Percentiles rank a stretch among this genome's conserved stretches.
These are phyloP conservation scores for Panaeolus cyanescens DNA, from an alignment of 768 basidiomycete genomes.

Conservation along the genomic window DNA sequence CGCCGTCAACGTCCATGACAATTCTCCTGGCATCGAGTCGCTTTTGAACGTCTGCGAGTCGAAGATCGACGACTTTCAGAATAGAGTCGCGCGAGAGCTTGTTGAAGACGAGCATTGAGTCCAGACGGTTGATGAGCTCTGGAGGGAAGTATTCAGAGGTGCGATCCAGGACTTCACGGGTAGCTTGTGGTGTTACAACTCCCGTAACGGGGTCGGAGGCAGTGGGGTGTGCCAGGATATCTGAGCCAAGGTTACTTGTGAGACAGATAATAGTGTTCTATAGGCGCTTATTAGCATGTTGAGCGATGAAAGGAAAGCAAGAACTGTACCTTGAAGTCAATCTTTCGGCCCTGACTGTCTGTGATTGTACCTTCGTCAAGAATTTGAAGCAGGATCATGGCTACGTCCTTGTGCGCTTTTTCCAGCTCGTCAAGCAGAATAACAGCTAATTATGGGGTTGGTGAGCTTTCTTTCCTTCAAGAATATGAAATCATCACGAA, in stretches of 20 bases:
- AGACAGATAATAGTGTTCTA: slow-evolving; percentile 91
- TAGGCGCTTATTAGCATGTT: background rate
- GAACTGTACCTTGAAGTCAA: slow-evolving; percentile 78
- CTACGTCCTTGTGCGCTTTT: slow-evolving; percentile 94
- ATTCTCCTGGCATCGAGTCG: slow-evolving; percentile 69
- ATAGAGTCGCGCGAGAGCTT: slow-evolving; percentile 78
- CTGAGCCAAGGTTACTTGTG: slow-evolving; percentile 83
- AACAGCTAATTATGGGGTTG: slow-evolving; percentile 52
- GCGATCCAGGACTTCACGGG: slow-evolving; percentile 68
- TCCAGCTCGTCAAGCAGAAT: slow-evolving; percentile 87
- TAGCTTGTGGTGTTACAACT: slow-evolving; percentile 60
- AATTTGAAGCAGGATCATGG: slow-evolving; percentile 89
- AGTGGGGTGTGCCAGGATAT: slow-evolving; percentile 70
- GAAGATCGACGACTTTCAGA: slow-evolving; percentile 74
- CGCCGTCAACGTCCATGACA: slow-evolving; percentile 65
- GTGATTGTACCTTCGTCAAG: slow-evolving; percentile 89
- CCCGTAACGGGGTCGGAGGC: slow-evolving; percentile 64
- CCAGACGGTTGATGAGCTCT: slow-evolving; percentile 87
- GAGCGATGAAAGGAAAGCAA: background rate
- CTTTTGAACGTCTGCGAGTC: slow-evolving; percentile 71
- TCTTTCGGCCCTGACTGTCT: slow-evolving; percentile 89
- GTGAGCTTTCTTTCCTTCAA: background rate
- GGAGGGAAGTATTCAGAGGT: slow-evolving; percentile 86
- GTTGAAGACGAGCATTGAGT: slow-evolving; percentile 89
- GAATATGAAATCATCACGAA: slow-evolving; percentile 22